Percentiles rank a stretch among this genome's conserved stretches.
Conservation (phyloP, 768 basidiomycete genomes). For the Lyophyllum decastes region DNA sequence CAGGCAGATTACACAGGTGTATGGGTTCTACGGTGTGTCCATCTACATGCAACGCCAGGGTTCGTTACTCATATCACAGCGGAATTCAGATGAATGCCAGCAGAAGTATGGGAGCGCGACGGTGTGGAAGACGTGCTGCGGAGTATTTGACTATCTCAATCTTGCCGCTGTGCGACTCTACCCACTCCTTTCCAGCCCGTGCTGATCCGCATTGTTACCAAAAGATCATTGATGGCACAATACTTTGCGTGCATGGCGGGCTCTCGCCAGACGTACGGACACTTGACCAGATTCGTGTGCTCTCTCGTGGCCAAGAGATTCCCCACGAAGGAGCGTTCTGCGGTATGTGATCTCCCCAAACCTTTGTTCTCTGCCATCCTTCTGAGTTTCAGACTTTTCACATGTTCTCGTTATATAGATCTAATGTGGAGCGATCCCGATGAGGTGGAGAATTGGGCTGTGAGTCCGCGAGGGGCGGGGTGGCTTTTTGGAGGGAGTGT, state of each 20-base stretch:
- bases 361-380: neutral
- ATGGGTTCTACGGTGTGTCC: constrained; percentile 91
- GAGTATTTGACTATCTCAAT: constrained; percentile 94
- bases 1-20: constrained; percentile 96
- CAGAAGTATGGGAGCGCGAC: constrained; percentile 95
- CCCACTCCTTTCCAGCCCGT: neutral
- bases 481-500: constrained; percentile 92
- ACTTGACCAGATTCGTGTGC: constrained; percentile 89
- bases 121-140: constrained; percentile 97
- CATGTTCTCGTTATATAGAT: constrained; percentile 45
- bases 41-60: neutral
- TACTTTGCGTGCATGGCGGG: constrained; percentile 94
- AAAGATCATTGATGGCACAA: constrained; percentile 92
- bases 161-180: constrained; percentile 76
- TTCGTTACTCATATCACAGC: constrained; percentile 1
- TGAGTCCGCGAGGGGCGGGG: constrained; percentile 94
- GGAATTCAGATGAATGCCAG: constrained; percentile 87
- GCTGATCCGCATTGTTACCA: neutral
- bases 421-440: constrained; percentile 99
- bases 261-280: constrained; percentile 95
- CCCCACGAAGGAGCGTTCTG: constrained; percentile 99
- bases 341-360: constrained; percentile 42
- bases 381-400: neutral
- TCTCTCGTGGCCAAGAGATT: constrained; percentile 95
- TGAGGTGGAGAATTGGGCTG: constrained; percentile 94